Evolutionary conservation across 139 green algal genomes (phyloP), one percentile per base, ranked within the genome.

Genomic region (Zygnema circumcarinatum): DNA sequence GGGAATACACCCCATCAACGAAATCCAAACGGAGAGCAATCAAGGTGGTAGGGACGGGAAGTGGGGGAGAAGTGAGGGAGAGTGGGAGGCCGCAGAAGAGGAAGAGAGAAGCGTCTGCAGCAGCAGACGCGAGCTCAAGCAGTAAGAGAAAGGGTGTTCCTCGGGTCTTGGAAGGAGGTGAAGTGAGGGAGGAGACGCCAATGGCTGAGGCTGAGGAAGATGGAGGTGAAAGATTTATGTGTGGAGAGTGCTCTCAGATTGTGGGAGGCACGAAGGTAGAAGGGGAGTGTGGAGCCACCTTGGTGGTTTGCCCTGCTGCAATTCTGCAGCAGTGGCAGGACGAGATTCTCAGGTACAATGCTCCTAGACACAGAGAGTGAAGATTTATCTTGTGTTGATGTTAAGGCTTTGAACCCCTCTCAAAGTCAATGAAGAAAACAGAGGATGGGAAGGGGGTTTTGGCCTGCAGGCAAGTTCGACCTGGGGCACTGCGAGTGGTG

Each of bases 251-350:
- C 41, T 31, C 39, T 52, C 33, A 74, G 83, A 35, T 53, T 29
- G 2, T 85, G 3, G 40, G 33, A 3, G 84, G 40, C 7, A 29
- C 16, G 41, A n/a, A 31, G 11, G 42, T 78, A n/a, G 31, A 62
- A 67, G 76, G 74, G 22, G 84, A 54, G 32, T 38, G n/a, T n/a
- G 35, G 82, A 0, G 93, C 96, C 1, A 98, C 96, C 0, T 92
- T 99, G 1, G 95, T 99, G 32, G 94, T 99, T 20, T 97, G 95
- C 85, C 96, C 96, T 0, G 38, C 92, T 0, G 79, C 94, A 81
- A 98, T 99, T 86, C 82, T 98, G 84, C 78, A 92, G 67, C 96
- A 98, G 91, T 98, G 96, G 96, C 84, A 75, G 42, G 83, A 86
- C 32, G 93, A 97, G 86, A 86, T 97, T 2, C 3, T 25, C 2